Evolutionary conservation across 352 stramenopile species (phyloP).

Genomic region (Pythium vanterpoolii): DNA sequence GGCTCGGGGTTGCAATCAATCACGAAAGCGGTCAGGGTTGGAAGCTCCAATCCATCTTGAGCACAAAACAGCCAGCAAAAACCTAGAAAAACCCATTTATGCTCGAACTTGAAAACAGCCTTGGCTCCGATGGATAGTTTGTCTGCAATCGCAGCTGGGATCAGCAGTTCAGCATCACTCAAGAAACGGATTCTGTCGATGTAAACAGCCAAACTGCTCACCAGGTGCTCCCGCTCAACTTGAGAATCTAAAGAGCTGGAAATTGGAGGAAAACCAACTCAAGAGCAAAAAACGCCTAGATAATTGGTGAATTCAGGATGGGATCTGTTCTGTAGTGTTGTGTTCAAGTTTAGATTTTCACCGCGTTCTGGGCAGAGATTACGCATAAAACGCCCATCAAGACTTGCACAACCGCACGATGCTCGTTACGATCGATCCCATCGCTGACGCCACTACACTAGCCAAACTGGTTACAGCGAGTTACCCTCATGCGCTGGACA

Average conservation of each 20-base stretch:
- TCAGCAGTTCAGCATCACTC: too few relatives aligned
- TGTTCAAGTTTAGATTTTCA: background rate
- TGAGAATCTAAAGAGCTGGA: too few relatives aligned
- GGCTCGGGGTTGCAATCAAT: constrained; percentile 8
- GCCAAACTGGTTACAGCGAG: constrained; percentile 1
- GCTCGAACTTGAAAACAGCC: background rate
- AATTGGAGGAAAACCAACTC: too few relatives aligned
- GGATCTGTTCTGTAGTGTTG: background rate
- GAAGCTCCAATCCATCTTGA: too few relatives aligned
- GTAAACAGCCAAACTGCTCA: too few relatives aligned
- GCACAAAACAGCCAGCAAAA: constrained; percentile 7
- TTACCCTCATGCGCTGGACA: background rate
- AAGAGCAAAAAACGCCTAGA: background rate
- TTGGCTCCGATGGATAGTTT: background rate
- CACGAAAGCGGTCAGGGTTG: constrained; percentile 3
- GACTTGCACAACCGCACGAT: background rate
- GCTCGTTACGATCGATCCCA: too few relatives aligned
- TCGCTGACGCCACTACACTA: constrained; percentile 1
- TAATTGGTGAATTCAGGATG: background rate
- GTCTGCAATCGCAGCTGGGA: too few relatives aligned
- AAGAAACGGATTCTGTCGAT: too few relatives aligned
- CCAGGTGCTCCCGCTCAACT: too few relatives aligned
- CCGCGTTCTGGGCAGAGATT: background rate
- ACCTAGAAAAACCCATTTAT: constrained; percentile 1
- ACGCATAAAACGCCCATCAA: background rate